Conservation (phyloP, 2,329 filamentous ascomycete genomes). For the Calonectria fujianensis region DNA sequence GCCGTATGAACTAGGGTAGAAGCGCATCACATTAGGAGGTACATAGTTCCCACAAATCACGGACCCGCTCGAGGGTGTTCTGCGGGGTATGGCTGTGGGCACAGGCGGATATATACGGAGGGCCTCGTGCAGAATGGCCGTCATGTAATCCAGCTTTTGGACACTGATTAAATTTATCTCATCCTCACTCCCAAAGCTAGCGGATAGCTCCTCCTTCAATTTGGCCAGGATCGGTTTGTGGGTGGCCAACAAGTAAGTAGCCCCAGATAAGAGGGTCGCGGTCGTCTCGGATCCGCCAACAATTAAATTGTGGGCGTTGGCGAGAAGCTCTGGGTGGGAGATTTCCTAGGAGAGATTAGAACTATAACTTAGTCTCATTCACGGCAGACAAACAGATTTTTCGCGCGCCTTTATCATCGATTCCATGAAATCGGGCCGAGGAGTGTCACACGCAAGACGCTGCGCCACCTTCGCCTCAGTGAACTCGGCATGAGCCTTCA, state of each 20-base stretch:
- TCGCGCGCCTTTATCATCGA: constrained; percentile 24
- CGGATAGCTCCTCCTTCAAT: constrained; percentile 62
- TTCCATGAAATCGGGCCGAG: constrained; percentile 30
- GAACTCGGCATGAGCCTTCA: constrained; percentile 9
- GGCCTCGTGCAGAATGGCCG: constrained; percentile 64
- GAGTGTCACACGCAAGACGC: not conserved
- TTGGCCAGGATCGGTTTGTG: constrained; percentile 49
- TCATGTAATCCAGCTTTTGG: constrained; percentile 60
- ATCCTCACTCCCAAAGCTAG: constrained; percentile 57
- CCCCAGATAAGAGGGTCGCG: constrained; percentile 55
- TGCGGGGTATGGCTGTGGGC: constrained; percentile 50
- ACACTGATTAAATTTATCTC: constrained; percentile 59
- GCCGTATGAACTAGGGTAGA: not conserved
- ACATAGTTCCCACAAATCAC: constrained; percentile 57
- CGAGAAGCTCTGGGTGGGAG: constrained; percentile 31
- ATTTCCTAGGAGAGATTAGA: constrained; percentile 18
- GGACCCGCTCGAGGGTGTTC: constrained; percentile 57
- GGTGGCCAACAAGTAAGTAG: constrained; percentile 54
- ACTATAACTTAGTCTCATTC: not conserved
- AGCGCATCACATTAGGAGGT: constrained; percentile 56
- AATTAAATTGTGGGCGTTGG: constrained; percentile 47
- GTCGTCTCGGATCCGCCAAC: constrained; percentile 60
- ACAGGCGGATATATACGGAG: constrained; percentile 62
- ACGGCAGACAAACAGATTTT: constrained; percentile 16
- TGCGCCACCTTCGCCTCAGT: constrained; percentile 8